These are phyloP conservation scores for Hygrophorus pudorinus DNA, from an alignment of 768 basidiomycete species.

Conservation along the genomic window DNA sequence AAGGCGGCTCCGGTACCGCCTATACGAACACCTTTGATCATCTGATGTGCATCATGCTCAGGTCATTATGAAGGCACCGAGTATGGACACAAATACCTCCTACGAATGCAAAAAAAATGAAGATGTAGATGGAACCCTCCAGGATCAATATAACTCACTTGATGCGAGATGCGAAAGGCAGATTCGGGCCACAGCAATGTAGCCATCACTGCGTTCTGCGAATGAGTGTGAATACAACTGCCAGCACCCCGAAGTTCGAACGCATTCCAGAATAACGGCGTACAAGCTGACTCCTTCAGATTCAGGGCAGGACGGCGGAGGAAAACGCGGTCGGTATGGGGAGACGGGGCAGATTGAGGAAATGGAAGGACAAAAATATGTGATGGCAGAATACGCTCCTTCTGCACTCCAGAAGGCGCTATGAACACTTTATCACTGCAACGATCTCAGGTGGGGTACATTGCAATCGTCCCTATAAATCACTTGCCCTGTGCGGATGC, in stretches of 20 bases:
- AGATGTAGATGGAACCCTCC: neutral
- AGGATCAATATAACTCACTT: slow-evolving; percentile 35
- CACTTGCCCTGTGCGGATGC: slow-evolving; percentile 57
- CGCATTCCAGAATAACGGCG: slow-evolving; percentile 88
- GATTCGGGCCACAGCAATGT: slow-evolving; percentile 67
- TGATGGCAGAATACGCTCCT: slow-evolving; percentile 73
- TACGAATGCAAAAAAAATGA: neutral
- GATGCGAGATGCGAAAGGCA: slow-evolving; percentile 75
- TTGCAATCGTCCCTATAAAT: neutral
- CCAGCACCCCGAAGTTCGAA: slow-evolving; percentile 72
- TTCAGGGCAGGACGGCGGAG: slow-evolving; percentile 61
- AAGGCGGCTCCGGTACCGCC: slow-evolving; percentile 69
- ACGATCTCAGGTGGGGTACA: neutral
- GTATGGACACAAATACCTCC: neutral
- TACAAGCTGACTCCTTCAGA: slow-evolving; percentile 81
- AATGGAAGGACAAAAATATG: slow-evolving; percentile 86
- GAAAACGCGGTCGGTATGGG: slow-evolving; percentile 61
- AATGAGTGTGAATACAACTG: slow-evolving; percentile 88
- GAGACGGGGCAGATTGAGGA: slow-evolving; percentile 50
- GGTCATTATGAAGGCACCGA: neutral
- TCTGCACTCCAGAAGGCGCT: slow-evolving; percentile 85
- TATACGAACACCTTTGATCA: slow-evolving; percentile 84
- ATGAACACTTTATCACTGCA: slow-evolving; percentile 70
- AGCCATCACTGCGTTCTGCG: slow-evolving; percentile 84
- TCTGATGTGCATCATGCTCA: slow-evolving; percentile 28